Evolutionary conservation across 768 basidiomycete species (phyloP), one percentile per base, ranked within the genome.

Genomic region (Lactarius sp.): DNA sequence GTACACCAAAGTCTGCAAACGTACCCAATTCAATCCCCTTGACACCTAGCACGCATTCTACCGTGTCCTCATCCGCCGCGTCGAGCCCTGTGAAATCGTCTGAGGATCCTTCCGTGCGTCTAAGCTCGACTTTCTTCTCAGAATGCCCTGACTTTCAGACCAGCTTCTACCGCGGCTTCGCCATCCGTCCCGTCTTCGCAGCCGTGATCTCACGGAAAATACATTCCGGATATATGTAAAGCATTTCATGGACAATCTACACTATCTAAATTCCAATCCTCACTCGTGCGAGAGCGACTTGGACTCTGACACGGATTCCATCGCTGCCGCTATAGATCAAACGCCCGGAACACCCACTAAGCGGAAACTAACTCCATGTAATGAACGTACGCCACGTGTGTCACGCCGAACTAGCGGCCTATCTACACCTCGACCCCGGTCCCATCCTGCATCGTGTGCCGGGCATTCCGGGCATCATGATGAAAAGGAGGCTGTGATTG

Each of bases 141-240:
- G 44, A n/a, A 58, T 44, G 34, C 20, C 3, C 58, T 58, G n/a
- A 61, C 53, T 27, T 41, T 51, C 18, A 31, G 55, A 55, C 44
- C 42, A 76, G 73, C 73, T 68, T 4, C 76, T 75, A 20, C 70
- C 77, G 5, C 84, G 82, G 70, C 76, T 92, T 51, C 86, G 88
- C 51, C 89, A 92, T 72, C 90, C 90, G 1, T 85, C 85, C 0
- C 80, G 86, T 46, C 75, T 92, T 33, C 86, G 81, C 60, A 81
- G 83, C 0, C 77, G 78, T 20, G 87, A 91, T 60, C 81, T 92
- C 33, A 91, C 83, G 2, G 80, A 77, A 3, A 86, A 86, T 64
- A 87, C 84, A 0, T 89, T 92, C 71, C 80, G 86, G 12, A 80
- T 89, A 44, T 90, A 92, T 68, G 67, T 92, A 64, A 90, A 88